Evolutionary conservation across 2,329 filamentous ascomycete genomes (phyloP), one percentile per base, ranked within the genome.

Genomic region (Pseudogymnoascus sp.): DNA sequence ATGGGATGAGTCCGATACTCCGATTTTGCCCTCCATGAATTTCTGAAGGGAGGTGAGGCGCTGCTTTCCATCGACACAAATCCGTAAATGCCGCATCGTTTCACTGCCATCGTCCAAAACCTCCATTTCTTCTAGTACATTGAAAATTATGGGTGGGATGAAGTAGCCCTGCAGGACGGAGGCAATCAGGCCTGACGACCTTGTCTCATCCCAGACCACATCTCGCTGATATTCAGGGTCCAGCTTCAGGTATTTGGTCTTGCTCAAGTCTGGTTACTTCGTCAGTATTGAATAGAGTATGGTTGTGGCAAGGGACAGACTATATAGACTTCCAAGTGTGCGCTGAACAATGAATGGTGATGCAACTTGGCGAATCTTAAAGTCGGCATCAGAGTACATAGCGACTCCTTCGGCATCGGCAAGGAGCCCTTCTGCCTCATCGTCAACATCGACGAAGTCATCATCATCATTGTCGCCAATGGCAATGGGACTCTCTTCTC

Each of bases 11-110:
- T 81, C 79, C 21, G 74, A 70, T 61, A 78, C 78, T 3, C 76
- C 75, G 44, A 81, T 77, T 23, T 75, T 67, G 1, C 79, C 79
- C 21, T 72, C 73, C 65, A 80, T 73, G 60, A 81, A 81, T 17
- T 75, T 76, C 13, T 70, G 68, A 15, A 81, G 70, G 1, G 78
- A 79, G 1, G 77, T 77, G 4, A 81, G 68, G 13, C 79, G 75
- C 66, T 81, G 78, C 68, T 81, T 80, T 3, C 79, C 79, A 68
- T 80, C 78, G 7, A 80, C 74, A 64, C 77, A 80, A 17, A 77
- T 72, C 10, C 76, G 71, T 13, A 64, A 69, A 59, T 70, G 68
- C 33, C 65, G 67, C 17, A 66, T 53, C 29, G 64, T 62, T 44
- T 65, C 50, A 63, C 63, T 4, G 33, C 40, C 31, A 31, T 65